Base-by-base conservation (phyloP, 2,329 filamentous ascomycete species). In the Talaromyces piceae region DNA sequence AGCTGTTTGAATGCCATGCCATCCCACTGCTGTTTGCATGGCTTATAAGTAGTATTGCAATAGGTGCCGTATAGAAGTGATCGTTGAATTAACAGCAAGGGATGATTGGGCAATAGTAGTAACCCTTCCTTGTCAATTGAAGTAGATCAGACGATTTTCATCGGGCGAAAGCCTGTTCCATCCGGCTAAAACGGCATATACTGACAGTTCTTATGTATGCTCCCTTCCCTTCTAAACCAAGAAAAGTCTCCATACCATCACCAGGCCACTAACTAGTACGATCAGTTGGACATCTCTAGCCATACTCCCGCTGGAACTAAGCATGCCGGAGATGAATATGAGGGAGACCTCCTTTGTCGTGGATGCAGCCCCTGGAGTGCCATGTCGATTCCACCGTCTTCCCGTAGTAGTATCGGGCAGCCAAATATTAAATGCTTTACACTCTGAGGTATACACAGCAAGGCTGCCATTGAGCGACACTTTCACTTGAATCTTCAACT, bases 91-190 rank as follows among this genome's bases (percentile, higher is more conserved):
- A 2, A 22, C 25, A 6, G 26, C 44, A 20, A 37, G 20, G 16
- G 33, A 37, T 18, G 33, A 37, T 18, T 46, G 44, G n/a, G 27
- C 44, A 23, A 13, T 18, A 30, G 28, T 30, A 4, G 44, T 46
- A 16, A 30, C n/a, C 13, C 16, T 46, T 27, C 8, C 26, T 46
- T 22, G 44, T 30, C 5, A 46, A 5, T 18, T 46, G 8, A 30
- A 30, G 25, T 31, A 46, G 23, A 18, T 26, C 16, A 46, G 13
- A 2, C 25, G 25, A 31, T 9, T 46, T 11, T 16, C 44, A 20
- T 46, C 44, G 6, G 44, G 44, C n/a, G 44, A 46, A 27, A 46
- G 8, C 30, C 44, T 13, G 44, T 46, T 25, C 44, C 44, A 46
- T 46, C 20, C 5, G 26, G 44, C 26, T 27, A 27, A 16, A n/a